Evolutionary conservation across 306 rosid genomes (phyloP), one percentile per base, ranked within the genome.

Genomic region (Dicorynia guianensis): DNA sequence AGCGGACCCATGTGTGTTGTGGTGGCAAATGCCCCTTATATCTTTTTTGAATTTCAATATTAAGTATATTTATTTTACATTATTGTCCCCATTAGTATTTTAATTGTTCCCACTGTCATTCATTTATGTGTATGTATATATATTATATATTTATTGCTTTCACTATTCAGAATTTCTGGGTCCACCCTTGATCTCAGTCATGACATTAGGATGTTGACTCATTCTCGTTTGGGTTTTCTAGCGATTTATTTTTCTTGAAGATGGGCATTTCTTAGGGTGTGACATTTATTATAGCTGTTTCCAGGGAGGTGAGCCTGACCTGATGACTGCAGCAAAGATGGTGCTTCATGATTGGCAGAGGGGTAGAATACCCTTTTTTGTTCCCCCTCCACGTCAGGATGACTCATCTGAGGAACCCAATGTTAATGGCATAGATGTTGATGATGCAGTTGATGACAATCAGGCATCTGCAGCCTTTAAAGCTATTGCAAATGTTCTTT

Each of bases 261-360:
- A 36, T 42, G 36, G 42, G 15, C 11, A 44, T 2, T 44, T 34
- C 17, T 62, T 39, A 33, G 30, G 30, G 14, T 62, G 19, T 48
- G 76, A 77, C 39, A 18, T 52, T 61, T 20, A 8, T 19, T 6
- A 12, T 74, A 39, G 19, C 39, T 67, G 17, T 79, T 67, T 66
- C 18, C 75, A 92, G 97, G 98, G 98, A 39, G 97, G 97, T 13
- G 97, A 95, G 67, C 97, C 97, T 8, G 98, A 92, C 81, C 85
- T 90, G 83, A 90, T 75, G 80, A 95, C 98, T 8, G 97, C 86
- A 0, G 98, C 97, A 12, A 92, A 92, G 84, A 95, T 95, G 98
- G 69, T 92, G 34, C 97, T 92, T 44, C 98, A 95, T 46, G 98
- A 95, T 72, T 92, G 97, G 97, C 97, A 92, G 87, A 92, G 98